Evolutionary conservation across 495 filamentous ascomycete species (phyloP).

Genomic region (Xylaria palmicola): DNA sequence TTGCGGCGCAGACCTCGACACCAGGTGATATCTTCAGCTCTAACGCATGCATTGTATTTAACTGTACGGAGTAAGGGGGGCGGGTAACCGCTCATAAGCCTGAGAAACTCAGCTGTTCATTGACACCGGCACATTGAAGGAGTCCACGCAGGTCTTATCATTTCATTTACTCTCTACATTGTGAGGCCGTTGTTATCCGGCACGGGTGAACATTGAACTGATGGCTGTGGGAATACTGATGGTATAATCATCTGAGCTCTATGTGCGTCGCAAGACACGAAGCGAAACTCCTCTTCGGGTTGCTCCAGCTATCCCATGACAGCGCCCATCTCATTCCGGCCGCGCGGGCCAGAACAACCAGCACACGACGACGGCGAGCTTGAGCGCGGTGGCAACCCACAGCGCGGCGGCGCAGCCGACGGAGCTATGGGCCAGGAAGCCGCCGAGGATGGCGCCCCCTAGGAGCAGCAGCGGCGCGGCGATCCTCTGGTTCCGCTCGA

Average conservation of each 20-base stretch:
- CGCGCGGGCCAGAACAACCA: constrained; percentile 59
- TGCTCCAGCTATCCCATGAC: neutral
- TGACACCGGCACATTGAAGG: too few species aligned
- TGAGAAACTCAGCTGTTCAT: too few species aligned
- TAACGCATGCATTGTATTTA: too few species aligned
- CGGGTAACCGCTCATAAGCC: too few species aligned
- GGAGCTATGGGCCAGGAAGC: constrained; percentile 54
- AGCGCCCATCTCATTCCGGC: neutral
- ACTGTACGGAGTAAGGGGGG: too few species aligned
- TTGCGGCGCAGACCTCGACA: too few species aligned
- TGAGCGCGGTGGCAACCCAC: constrained; percentile 60
- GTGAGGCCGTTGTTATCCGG: too few species aligned
- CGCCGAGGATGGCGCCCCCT: constrained; percentile 59
- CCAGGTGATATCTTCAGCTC: too few species aligned
- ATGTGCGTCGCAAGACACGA: neutral
- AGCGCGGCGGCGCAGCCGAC: constrained; percentile 61
- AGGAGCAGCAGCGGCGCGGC: constrained; percentile 59
- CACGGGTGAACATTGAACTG: too few species aligned
- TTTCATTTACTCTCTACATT: too few species aligned
- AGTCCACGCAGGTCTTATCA: too few species aligned
- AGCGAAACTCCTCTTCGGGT: neutral
- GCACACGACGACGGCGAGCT: constrained; percentile 48
- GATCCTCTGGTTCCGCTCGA: constrained; percentile 58
- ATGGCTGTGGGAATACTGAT: neutral
- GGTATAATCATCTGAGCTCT: neutral